These are phyloP conservation scores for Chaetomiaceae sp. DNA, from an alignment of 2,329 filamentous ascomycete species.

Conservation along the genomic window DNA sequence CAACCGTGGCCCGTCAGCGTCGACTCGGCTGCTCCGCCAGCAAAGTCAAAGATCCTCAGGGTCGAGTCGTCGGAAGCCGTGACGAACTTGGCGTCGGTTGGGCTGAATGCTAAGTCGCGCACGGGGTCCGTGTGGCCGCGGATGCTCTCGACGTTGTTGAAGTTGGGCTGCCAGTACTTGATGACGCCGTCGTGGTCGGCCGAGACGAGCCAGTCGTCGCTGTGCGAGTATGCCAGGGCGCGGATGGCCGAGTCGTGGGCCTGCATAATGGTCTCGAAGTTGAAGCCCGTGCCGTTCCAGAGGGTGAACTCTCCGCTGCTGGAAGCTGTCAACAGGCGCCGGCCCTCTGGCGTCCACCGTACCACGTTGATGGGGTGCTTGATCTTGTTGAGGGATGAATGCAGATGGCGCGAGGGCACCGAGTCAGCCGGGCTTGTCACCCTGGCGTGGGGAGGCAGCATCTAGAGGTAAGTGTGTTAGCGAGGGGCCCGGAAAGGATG, in stretches of 20 bases:
- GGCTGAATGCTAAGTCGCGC: slow-evolving; percentile 86
- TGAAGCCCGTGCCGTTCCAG: slow-evolving; percentile 98
- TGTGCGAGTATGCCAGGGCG: slow-evolving; percentile 83
- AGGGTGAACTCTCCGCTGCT: slow-evolving; percentile 97
- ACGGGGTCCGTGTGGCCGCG: slow-evolving; percentile 87
- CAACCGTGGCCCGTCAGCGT: slow-evolving; percentile 90
- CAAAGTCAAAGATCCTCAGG: slow-evolving; percentile 95
- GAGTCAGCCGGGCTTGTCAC: slow-evolving; percentile 73
- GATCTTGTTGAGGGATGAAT: slow-evolving; percentile 97
- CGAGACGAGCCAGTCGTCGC: slow-evolving; percentile 93
- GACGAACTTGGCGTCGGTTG: slow-evolving; percentile 92
- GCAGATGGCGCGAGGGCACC: slow-evolving; percentile 89
- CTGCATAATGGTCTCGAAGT: slow-evolving; percentile 99
- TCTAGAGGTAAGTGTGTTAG: slow-evolving; percentile 52
- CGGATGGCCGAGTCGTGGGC: slow-evolving; percentile 87
- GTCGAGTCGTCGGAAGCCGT: slow-evolving; percentile 92
- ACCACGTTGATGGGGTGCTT: slow-evolving; percentile 97
- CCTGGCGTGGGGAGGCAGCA: slow-evolving; percentile 78
- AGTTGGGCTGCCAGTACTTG: slow-evolving; percentile 99
- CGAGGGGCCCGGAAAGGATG: no score
- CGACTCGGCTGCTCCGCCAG: slow-evolving; percentile 74
- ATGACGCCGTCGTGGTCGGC: slow-evolving; percentile 92
- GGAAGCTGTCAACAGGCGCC: slow-evolving; percentile 83
- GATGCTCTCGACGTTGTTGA: slow-evolving; percentile 96
- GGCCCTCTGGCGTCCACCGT: slow-evolving; percentile 93